A percentile compares a stretch with the other conserved stretches of the same genome.
Conservation (phyloP, 352 stramenopile genomes). For the Phytophthora kernoviae region DNA sequence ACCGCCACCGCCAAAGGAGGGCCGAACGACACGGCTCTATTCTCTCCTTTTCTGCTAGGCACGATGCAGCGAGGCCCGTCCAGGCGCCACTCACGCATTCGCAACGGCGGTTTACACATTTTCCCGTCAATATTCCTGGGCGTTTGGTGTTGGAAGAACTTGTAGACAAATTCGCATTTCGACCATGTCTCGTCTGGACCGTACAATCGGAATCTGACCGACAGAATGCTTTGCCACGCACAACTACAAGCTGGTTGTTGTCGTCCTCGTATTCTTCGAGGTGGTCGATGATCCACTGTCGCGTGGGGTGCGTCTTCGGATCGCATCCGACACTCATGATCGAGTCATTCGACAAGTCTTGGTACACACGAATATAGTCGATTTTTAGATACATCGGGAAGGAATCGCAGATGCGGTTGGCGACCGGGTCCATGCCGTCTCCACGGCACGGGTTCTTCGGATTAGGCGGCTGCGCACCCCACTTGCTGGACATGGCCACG, state of each 20-base stretch:
- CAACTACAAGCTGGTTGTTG: constrained; percentile 59
- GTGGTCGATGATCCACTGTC: constrained; percentile 78
- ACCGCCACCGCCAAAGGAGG: constrained; percentile 25
- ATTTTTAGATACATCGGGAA: constrained; percentile 80
- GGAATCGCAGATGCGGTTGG: constrained; percentile 61
- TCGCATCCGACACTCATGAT: constrained; percentile 69
- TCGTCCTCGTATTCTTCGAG: constrained; percentile 76
- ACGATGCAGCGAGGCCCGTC: constrained; percentile 56
- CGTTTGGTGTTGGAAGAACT: constrained; percentile 11
- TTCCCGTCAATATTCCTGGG: constrained; percentile 27
- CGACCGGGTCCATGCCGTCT: constrained; percentile 42
- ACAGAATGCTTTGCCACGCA: constrained; percentile 73
- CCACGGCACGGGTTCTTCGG: constrained; percentile 57
- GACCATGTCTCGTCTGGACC: constrained; percentile 23
- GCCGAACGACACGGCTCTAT: constrained; percentile 22
- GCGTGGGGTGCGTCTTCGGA: constrained; percentile 64
- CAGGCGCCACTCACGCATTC: constrained; percentile 41
- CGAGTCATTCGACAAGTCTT: constrained; percentile 45
- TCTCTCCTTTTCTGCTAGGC: constrained; percentile 10
- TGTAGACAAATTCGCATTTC: neutral
- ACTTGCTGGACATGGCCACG: constrained; percentile 92
- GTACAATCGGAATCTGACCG: constrained; percentile 62
- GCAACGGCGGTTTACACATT: constrained; percentile 50
- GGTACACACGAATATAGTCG: constrained; percentile 83
- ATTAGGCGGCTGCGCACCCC: constrained; percentile 80